phyloP scores from a whole-genome alignment of 2,329 filamentous ascomycete species.

The Phialophora macrospora region DNA sequence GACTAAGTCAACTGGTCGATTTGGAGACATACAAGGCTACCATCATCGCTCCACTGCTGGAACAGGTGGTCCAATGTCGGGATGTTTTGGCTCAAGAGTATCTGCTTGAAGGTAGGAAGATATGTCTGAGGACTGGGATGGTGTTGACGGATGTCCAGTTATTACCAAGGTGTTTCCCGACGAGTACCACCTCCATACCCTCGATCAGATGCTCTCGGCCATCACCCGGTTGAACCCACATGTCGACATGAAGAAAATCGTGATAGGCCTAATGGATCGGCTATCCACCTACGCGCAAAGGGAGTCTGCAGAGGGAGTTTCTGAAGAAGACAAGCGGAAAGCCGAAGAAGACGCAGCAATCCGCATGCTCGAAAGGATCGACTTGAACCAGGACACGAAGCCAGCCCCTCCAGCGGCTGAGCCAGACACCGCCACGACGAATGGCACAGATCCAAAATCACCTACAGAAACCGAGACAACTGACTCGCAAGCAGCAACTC shows the following conservation, averaged over 20 bases:
- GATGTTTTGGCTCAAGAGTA: conserved; percentile 98
- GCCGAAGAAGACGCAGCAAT: conserved; percentile 82
- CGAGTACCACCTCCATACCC: conserved; percentile 95
- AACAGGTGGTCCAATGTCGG: conserved; percentile 96
- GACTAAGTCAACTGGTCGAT: conserved; percentile 93
- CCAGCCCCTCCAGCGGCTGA: conserved; percentile 41
- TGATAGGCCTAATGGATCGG: conserved; percentile 96
- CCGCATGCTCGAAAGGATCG: conserved; percentile 76
- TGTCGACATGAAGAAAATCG: conserved; percentile 96
- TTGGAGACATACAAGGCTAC: conserved; percentile 90
- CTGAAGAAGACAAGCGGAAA: conserved; percentile 73
- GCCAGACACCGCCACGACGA: conserved; percentile 35
- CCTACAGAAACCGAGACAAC: conserved; percentile 42
- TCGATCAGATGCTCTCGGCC: conserved; percentile 92
- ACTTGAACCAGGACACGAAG: conserved; percentile 55
- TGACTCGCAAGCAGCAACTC: conserved; percentile 41
- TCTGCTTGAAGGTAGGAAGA: conserved; percentile 71
- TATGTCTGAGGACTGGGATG: conserved; percentile 2
- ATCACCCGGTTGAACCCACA: conserved; percentile 92
- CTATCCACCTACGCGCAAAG: conserved; percentile 92
- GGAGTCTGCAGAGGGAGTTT: conserved; percentile 70
- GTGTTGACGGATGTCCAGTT: conserved; percentile 56
- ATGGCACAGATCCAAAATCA: conserved; percentile 43
- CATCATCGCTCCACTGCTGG: conserved; percentile 84
- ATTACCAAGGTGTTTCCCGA: conserved; percentile 99